A percentile compares a stretch with the other conserved stretches of the same genome.
Conservation (phyloP, 345 rosid genomes). For the Capsella bursapastoris region DNA sequence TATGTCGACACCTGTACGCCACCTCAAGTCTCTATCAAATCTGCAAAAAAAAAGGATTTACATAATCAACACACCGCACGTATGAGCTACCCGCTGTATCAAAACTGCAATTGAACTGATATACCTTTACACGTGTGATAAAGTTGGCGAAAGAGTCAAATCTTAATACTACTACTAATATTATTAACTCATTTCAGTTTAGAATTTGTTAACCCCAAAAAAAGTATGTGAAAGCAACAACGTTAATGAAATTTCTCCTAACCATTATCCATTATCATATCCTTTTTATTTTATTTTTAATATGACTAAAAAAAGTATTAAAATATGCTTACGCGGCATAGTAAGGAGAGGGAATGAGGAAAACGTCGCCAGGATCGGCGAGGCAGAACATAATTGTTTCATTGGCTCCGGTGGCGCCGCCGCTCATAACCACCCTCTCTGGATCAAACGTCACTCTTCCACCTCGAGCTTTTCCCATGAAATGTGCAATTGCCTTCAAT, state of each 20-base stretch:
- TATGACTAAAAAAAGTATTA: neutral
- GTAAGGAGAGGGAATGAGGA: slow-evolving; percentile 81
- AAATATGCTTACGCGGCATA: slow-evolving; percentile 68
- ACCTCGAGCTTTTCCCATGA: slow-evolving; percentile 77
- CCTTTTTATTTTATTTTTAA: neutral
- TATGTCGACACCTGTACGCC: slow-evolving; percentile 75
- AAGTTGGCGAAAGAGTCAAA: slow-evolving; percentile 22
- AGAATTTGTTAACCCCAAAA: slow-evolving; percentile 34
- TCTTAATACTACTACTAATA: slow-evolving; percentile 23
- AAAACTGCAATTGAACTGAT: neutral
- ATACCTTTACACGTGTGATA: slow-evolving; percentile 33
- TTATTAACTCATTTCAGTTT: slow-evolving; percentile 37
- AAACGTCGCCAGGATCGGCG: slow-evolving; percentile 87
- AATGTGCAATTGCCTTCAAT: slow-evolving; percentile 71
- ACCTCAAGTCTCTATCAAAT: slow-evolving; percentile 76
- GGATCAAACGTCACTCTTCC: slow-evolving; percentile 66
- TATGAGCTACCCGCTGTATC: slow-evolving; percentile 13
- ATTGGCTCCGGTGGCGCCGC: slow-evolving; percentile 91
- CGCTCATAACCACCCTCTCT: slow-evolving; percentile 75
- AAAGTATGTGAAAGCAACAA: slow-evolving; percentile 33
- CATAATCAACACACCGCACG: neutral
- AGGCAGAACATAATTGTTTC: slow-evolving; percentile 81
- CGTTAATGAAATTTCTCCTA: slow-evolving; percentile 14
- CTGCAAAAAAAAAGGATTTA: slow-evolving; percentile 45
- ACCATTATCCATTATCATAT: slow-evolving; percentile 9